Conservation (phyloP, 257 asterid genomes). For the Solanum chilense region DNA sequence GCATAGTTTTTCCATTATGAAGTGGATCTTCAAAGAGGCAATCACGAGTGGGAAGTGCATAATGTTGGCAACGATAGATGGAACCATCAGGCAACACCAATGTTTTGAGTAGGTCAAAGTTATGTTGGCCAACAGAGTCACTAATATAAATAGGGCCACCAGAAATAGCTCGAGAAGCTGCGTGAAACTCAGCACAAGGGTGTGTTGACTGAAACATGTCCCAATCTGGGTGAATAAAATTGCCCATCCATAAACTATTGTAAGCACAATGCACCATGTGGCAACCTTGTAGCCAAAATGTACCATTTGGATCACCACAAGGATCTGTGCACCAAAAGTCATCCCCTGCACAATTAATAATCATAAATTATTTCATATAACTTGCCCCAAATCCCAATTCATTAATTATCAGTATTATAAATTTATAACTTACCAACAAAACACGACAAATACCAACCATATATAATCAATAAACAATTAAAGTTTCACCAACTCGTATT, state of each 20-base stretch:
- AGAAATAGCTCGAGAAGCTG: slow-evolving; percentile 92
- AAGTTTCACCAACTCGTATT: background rate
- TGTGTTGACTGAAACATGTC: slow-evolving; percentile 97
- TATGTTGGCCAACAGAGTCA: slow-evolving; percentile 73
- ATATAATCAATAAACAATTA: background rate
- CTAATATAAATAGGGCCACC: slow-evolving; percentile 92
- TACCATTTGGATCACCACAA: slow-evolving; percentile 87
- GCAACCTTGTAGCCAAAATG: slow-evolving; percentile 94
- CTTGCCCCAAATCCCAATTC: background rate
- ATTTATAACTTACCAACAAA: background rate
- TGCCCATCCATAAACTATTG: slow-evolving; percentile 96
- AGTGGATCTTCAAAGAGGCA: slow-evolving; percentile 83
- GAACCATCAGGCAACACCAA: slow-evolving; percentile 81
- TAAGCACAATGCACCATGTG: slow-evolving; percentile 99
- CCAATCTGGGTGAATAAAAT: slow-evolving; percentile 95
- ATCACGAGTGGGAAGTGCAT: slow-evolving; percentile 75
- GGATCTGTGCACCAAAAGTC: slow-evolving; percentile 98
- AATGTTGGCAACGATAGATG: slow-evolving; percentile 61
- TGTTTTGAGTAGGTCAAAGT: slow-evolving; percentile 55
- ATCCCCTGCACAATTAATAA: slow-evolving; percentile 36
- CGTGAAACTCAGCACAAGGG: slow-evolving; percentile 88
- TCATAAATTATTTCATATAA: background rate
- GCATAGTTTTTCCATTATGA: slow-evolving; percentile 76
- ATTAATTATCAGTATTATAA: background rate
- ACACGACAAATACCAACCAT: background rate